Percentiles rank a stretch among this genome's conserved stretches.
phyloP scores from a whole-genome alignment of 2,329 filamentous ascomycete species.

The Stemphylium vesicarium region DNA sequence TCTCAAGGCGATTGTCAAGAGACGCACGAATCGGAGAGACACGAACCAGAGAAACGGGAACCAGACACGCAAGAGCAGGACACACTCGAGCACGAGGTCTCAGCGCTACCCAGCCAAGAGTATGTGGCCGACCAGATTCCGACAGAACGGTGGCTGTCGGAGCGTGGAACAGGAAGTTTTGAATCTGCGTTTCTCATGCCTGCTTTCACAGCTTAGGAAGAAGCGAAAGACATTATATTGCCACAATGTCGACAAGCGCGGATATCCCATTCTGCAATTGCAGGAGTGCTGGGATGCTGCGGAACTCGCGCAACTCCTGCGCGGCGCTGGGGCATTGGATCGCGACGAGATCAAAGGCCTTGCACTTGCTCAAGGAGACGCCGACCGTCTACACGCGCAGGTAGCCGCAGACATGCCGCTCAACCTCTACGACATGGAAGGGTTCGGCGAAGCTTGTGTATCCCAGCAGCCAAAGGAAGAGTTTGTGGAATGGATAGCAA shows the following conservation, averaged over 20 bases:
- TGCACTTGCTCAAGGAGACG: not conserved
- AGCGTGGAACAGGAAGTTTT: not conserved
- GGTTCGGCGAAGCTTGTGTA: not conserved
- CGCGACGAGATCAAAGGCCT: conserved; percentile 6
- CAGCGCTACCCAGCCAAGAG: not conserved
- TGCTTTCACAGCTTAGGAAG: conserved; percentile 6
- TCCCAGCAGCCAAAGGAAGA: conserved; percentile 1
- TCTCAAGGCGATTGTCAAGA: not conserved
- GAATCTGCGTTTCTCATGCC: conserved; percentile 1
- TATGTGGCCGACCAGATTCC: not conserved
- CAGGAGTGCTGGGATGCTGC: not conserved
- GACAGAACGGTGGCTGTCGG: not conserved
- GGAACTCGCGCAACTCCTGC: conserved; percentile 3
- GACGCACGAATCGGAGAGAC: not conserved
- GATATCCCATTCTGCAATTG: conserved; percentile 10
- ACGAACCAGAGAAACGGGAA: too few species aligned
- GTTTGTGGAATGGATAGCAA: conserved; percentile 9
- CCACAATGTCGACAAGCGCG: not conserved
- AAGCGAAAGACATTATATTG: not conserved
- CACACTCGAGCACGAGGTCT: not conserved
- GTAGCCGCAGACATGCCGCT: not conserved
- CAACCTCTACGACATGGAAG: not conserved
- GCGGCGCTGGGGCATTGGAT: not conserved
- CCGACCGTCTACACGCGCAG: not conserved
- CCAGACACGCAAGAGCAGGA: not conserved